Conservation (phyloP, 768 basidiomycete species). For the Psilocybe cubensis region DNA sequence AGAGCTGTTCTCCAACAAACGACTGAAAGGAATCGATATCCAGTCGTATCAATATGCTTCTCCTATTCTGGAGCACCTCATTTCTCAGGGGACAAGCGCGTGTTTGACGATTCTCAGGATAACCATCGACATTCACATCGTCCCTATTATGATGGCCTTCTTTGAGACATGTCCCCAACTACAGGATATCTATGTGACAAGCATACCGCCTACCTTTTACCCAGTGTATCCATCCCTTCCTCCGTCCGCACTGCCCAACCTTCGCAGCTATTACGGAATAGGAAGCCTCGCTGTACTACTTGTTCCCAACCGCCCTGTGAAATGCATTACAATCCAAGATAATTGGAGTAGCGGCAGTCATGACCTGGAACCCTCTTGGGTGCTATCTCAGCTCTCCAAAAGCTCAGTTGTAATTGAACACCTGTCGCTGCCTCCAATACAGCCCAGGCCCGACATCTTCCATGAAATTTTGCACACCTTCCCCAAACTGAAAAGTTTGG, state of each 20-base stretch:
- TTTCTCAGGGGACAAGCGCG: neutral
- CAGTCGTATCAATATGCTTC: neutral
- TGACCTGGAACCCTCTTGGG: neutral
- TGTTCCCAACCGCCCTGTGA: neutral
- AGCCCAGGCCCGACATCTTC: neutral
- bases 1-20: neutral
- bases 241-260: neutral
- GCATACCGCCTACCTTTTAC: neutral
- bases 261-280: neutral
- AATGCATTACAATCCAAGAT: neutral
- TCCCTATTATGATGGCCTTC: neutral
- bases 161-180: slow-evolving; percentile 2
- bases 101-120: neutral
- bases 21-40: neutral
- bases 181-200: neutral
- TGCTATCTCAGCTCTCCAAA: neutral
- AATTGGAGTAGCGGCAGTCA: neutral
- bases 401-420: neutral
- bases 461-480: neutral
- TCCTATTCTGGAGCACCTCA: neutral
- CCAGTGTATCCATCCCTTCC: neutral
- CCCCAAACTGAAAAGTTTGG: neutral
- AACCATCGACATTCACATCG: neutral
- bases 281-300: slow-evolving; percentile 1
- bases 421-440: neutral